These are phyloP conservation scores for Sporobolomyces roseus DNA, from an alignment of 768 basidiomycete genomes.

Conservation along the genomic window DNA sequence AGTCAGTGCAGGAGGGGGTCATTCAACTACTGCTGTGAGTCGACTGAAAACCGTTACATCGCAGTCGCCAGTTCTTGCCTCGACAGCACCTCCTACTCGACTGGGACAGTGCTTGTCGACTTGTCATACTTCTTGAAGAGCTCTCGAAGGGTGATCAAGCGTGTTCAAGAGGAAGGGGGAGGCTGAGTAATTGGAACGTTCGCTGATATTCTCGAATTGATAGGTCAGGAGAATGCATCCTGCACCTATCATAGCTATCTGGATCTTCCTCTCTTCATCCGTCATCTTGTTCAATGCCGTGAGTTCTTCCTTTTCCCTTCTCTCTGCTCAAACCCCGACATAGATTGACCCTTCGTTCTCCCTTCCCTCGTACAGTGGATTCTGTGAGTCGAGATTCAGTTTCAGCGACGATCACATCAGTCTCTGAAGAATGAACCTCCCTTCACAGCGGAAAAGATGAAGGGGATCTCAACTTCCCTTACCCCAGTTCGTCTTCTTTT, in stretches of 20 bases:
- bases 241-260: slow-evolving; percentile 38
- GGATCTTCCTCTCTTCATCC: slow-evolving; percentile 18
- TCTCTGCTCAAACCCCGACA: neutral
- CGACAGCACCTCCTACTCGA: neutral
- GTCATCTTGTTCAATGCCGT: slow-evolving; percentile 29
- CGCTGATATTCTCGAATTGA: neutral
- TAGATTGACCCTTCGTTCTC: neutral
- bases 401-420: neutral
- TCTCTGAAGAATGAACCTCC: neutral
- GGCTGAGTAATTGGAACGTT: neutral
- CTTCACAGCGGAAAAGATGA: slow-evolving; percentile 3
- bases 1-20: neutral
- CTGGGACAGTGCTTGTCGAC: too few relatives aligned
- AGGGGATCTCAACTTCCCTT: slow-evolving; percentile 26
- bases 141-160: neutral
- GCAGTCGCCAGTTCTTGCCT: neutral
- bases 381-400: neutral
- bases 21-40: slow-evolving; percentile 6
- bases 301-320: neutral
- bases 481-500: too few relatives aligned
- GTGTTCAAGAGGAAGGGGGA: neutral
- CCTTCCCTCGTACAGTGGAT: neutral
- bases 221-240: slow-evolving; percentile 34
- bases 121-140: too few relatives aligned
- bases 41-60: neutral